These are phyloP conservation scores for Fusarium irregulare DNA, from an alignment of 2,329 filamentous ascomycete genomes.

Conservation along the genomic window DNA sequence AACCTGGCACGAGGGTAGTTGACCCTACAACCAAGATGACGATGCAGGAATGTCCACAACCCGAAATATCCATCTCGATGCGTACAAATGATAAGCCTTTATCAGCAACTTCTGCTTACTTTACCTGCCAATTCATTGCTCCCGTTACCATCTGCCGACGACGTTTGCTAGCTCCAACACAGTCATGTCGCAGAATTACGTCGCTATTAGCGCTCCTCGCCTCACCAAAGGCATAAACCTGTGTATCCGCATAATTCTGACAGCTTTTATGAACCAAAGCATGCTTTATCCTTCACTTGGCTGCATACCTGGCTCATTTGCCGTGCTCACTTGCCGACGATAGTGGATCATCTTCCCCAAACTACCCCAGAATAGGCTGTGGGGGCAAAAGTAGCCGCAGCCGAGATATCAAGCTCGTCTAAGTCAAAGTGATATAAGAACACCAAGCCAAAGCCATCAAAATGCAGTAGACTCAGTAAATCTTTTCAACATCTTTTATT, in stretches of 20 bases:
- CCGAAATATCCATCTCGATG: neutral
- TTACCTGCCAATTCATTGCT: conserved; percentile 20
- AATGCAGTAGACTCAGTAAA: neutral
- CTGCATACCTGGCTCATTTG: neutral
- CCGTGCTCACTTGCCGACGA: conserved; percentile 35
- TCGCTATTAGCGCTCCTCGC: conserved; percentile 29
- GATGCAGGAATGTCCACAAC: neutral
- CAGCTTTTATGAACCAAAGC: neutral
- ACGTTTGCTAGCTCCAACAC: conserved; percentile 22
- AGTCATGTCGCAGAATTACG: conserved; percentile 31
- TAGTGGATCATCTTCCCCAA: conserved; percentile 22
- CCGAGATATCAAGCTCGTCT: conserved; percentile 26
- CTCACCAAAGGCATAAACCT: rapidly evolving
- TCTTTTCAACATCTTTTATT: conserved; percentile 6
- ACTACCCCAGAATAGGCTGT: conserved; percentile 31
- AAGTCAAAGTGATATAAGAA: conserved; percentile 35
- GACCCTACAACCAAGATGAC: neutral
- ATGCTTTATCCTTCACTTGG: rapidly evolving
- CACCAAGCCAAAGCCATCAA: neutral
- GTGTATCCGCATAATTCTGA: neutral
- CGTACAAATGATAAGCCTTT: neutral
- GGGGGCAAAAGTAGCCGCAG: conserved; percentile 24
- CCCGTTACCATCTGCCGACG: conserved; percentile 37
- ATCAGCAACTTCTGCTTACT: neutral
- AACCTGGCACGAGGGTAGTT: neutral